Percentiles rank a stretch among this genome's conserved stretches.
These are phyloP conservation scores for Acmispon strigosus DNA, from an alignment of 306 rosid genomes.

Conservation along the genomic window DNA sequence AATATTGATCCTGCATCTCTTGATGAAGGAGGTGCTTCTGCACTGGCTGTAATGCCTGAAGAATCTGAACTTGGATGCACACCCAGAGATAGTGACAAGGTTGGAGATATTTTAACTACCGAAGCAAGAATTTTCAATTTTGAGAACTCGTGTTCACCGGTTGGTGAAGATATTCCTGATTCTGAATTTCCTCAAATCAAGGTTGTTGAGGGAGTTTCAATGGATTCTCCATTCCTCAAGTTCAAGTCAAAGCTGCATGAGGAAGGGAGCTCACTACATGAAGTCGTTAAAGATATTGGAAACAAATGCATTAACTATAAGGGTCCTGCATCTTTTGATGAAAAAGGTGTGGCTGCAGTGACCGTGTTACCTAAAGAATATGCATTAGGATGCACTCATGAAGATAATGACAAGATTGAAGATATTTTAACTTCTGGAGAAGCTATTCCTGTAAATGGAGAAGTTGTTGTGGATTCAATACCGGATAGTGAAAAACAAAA, in stretches of 20 bases:
- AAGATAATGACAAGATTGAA: conserved; percentile 7
- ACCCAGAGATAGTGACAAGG: background rate
- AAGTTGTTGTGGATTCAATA: conserved; percentile 14
- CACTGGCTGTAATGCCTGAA: background rate
- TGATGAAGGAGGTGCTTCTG: background rate
- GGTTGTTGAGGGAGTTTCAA: background rate
- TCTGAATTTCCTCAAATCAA: conserved; percentile 18
- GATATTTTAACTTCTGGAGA: background rate
- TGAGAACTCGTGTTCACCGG: background rate
- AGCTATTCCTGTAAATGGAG: conserved; percentile 6
- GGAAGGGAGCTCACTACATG: conserved; percentile 8
- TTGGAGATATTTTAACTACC: background rate
- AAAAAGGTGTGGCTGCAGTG: background rate
- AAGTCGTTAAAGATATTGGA: conserved; percentile 18
- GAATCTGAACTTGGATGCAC: conserved; percentile 14
- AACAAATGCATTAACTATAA: background rate
- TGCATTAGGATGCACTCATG: conserved; percentile 1
- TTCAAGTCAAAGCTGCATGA: background rate
- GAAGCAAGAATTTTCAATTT: background rate
- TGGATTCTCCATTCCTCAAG: conserved; percentile 17
- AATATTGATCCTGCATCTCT: conserved; percentile 2
- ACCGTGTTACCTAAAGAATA: background rate
- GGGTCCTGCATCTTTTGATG: conserved; percentile 9
- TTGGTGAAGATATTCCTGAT: conserved; percentile 9
- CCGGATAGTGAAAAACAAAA: conserved; percentile 19